A percentile compares a stretch with the other conserved stretches of the same genome.
These are phyloP conservation scores for Xylaria sp. DNA, from an alignment of 2,329 filamentous ascomycete species.

Conservation along the genomic window DNA sequence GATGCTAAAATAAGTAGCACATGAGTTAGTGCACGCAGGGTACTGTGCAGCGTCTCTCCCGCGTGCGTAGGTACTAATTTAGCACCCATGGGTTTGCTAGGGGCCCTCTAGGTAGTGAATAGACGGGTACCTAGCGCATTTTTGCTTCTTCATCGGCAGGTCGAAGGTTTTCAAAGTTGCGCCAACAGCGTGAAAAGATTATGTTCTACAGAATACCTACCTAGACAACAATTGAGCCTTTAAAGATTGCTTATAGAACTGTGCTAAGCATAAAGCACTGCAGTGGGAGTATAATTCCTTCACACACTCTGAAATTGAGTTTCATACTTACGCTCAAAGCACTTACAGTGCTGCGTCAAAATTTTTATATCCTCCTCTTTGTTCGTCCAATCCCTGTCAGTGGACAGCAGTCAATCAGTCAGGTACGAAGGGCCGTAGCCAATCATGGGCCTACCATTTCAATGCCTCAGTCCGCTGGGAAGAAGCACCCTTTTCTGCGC, in stretches of 20 bases:
- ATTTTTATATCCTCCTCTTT: not conserved
- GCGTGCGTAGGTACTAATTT: not conserved
- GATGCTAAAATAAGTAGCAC: not conserved
- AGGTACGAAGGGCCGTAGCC: not conserved
- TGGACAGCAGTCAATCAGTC: not conserved
- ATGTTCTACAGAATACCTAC: not conserved
- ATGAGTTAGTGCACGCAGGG: not conserved
- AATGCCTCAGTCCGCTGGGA: constrained; percentile 66
- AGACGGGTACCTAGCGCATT: not conserved
- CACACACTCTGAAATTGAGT: not conserved
- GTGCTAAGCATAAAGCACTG: not conserved
- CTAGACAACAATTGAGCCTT: not conserved
- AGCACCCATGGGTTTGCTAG: not conserved
- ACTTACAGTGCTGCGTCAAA: not conserved
- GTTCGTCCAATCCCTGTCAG: constrained; percentile 4
- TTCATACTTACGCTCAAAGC: not conserved
- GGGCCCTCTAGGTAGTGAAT: too few species aligned
- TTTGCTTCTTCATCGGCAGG: not conserved
- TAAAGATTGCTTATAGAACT: not conserved
- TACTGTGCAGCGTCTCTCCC: too few species aligned
- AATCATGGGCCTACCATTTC: constrained; percentile 64
- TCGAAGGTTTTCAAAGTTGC: not conserved
- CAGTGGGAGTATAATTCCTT: not conserved
- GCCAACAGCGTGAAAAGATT: not conserved
- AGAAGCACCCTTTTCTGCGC: constrained; percentile 70